Evolutionary conservation across 371 early-diverging fungal species (phyloP).

Genomic region (Globomyces sp.): DNA sequence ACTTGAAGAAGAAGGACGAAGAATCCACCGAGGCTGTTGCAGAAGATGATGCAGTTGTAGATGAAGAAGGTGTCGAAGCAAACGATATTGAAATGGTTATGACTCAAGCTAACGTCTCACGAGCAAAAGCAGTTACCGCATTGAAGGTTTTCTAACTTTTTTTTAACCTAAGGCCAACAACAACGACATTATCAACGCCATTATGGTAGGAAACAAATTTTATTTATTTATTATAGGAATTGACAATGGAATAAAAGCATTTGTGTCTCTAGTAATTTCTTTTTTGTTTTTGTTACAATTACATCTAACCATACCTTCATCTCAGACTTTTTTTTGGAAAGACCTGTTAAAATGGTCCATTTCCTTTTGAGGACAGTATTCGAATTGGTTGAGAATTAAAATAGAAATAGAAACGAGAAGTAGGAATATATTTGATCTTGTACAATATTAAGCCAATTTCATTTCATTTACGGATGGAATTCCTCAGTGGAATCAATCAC

Average conservation of each 20-base stretch:
- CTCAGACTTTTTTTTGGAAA: too few species aligned
- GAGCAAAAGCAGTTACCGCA: constrained; percentile 91
- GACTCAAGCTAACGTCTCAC: constrained; percentile 82
- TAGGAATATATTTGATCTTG: too few species aligned
- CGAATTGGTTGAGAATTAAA: too few species aligned
- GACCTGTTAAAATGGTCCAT: too few species aligned
- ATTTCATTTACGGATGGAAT: too few species aligned
- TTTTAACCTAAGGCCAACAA: constrained; percentile 50
- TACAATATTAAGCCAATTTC: too few species aligned
- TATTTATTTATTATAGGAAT: background rate
- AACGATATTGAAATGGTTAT: constrained; percentile 95
- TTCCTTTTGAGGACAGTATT: too few species aligned
- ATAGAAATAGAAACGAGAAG: too few species aligned
- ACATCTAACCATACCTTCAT: too few species aligned
- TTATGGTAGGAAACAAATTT: constrained; percentile 63
- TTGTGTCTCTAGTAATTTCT: too few species aligned
- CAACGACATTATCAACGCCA: constrained; percentile 95
- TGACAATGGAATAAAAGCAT: too few species aligned
- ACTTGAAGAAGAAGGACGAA: constrained; percentile 58
- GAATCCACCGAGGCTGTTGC: constrained; percentile 63
- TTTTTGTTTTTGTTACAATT: too few species aligned
- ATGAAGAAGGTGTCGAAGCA: constrained; percentile 75
- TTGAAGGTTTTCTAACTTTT: constrained; percentile 25
- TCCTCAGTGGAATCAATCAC: background rate
- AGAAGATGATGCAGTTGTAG: constrained; percentile 54